phyloP scores from a whole-genome alignment of 768 basidiomycete species.

The Lactarius psammicola region DNA sequence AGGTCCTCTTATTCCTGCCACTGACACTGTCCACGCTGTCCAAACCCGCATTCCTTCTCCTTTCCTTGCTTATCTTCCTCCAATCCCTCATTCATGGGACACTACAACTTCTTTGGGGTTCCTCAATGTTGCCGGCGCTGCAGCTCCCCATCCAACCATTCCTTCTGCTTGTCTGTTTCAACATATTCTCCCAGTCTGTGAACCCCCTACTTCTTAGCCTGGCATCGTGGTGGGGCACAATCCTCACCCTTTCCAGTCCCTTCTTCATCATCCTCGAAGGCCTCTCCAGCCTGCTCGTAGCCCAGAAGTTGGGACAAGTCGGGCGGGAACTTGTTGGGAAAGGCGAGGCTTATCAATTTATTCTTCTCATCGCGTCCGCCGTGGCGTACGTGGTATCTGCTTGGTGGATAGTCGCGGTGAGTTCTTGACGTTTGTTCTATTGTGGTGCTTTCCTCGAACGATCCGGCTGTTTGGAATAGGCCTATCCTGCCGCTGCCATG shows the following conservation, averaged over 20 bases:
- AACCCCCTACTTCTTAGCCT: conserved; percentile 56
- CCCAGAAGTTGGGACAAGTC: conserved; percentile 75
- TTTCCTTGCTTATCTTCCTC: conserved; percentile 71
- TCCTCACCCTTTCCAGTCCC: conserved; percentile 69
- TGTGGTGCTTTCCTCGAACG: not conserved
- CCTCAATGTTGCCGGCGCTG: conserved; percentile 66
- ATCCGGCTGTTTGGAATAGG: conserved; percentile 40
- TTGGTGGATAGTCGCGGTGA: conserved; percentile 81
- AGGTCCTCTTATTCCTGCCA: conserved; percentile 81
- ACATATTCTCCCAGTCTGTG: conserved; percentile 67
- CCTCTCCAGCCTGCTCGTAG: conserved; percentile 78
- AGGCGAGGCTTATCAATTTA: conserved; percentile 76
- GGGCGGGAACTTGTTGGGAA: conserved; percentile 70
- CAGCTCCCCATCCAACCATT: conserved; percentile 88
- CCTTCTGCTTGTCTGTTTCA: conserved; percentile 83
- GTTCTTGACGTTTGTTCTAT: conserved; percentile 34
- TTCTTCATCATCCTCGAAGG: conserved; percentile 82
- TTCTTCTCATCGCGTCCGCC: conserved; percentile 70
- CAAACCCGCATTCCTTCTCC: conserved; percentile 72
- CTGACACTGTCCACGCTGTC: conserved; percentile 83
- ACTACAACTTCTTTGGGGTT: conserved; percentile 67
- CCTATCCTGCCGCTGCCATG: conserved; percentile 78
- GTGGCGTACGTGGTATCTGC: conserved; percentile 78
- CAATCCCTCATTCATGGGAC: conserved; percentile 85
- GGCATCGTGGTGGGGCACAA: conserved; percentile 69